A percentile compares a stretch with the other conserved stretches of the same genome.
Conservation (phyloP, 352 stramenopile species). For the Elongisporangium undulatum region DNA sequence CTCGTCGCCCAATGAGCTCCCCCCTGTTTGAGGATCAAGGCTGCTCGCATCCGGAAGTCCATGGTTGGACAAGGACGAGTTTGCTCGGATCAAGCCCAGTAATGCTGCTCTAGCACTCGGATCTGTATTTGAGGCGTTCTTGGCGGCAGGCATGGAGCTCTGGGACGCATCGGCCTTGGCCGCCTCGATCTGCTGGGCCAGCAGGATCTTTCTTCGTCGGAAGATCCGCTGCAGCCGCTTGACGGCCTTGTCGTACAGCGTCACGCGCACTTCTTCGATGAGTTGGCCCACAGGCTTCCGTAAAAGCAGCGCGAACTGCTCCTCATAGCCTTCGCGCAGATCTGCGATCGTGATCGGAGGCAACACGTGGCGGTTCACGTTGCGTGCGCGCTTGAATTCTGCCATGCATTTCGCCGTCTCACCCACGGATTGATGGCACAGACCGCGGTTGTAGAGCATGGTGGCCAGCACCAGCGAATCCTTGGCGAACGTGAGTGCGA, state of each 20-base stretch:
- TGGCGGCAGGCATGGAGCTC: neutral
- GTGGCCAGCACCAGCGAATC: constrained; percentile 48
- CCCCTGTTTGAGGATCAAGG: neutral
- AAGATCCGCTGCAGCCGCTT: constrained; percentile 64
- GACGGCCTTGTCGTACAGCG: constrained; percentile 54
- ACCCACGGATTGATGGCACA: constrained; percentile 51
- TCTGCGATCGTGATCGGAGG: constrained; percentile 37
- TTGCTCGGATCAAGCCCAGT: neutral
- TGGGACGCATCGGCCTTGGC: neutral
- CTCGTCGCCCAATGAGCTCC: neutral
- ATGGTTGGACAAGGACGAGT: neutral
- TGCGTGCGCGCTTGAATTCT: constrained; percentile 66
- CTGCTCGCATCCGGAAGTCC: neutral
- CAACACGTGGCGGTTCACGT: constrained; percentile 53
- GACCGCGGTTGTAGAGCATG: constrained; percentile 49
- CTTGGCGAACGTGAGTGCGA: constrained; percentile 58
- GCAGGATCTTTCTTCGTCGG: constrained; percentile 15
- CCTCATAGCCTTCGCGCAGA: constrained; percentile 35
- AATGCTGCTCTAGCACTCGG: neutral
- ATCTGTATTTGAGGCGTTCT: neutral
- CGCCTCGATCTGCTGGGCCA: neutral
- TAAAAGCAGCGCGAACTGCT: constrained; percentile 38
- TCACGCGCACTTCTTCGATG: constrained; percentile 55
- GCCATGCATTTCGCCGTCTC: constrained; percentile 41
- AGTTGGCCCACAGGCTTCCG: constrained; percentile 36